phyloP scores from a whole-genome alignment of 495 filamentous ascomycete species.

The Lepidopterella palustris region DNA sequence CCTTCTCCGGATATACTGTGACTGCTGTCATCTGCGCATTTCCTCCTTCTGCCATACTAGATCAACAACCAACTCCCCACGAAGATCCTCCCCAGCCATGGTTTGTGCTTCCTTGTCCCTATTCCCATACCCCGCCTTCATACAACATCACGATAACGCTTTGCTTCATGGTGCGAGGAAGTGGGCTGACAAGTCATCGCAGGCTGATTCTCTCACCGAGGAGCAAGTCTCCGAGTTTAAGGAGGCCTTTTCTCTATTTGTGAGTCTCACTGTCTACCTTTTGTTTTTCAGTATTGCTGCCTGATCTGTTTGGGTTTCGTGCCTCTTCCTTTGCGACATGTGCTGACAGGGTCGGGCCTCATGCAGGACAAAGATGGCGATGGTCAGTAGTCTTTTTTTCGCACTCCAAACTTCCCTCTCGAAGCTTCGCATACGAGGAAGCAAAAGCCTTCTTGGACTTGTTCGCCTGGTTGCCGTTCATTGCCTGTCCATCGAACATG shows the following conservation, averaged over 20 bases:
- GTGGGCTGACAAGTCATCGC: slow-evolving; percentile 11
- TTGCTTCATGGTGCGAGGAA: not conserved
- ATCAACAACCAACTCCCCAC: not conserved
- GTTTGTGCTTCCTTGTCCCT: slow-evolving; percentile 19
- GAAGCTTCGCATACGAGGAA: not conserved
- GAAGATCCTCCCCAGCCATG: slow-evolving; percentile 13
- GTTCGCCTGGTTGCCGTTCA: not conserved
- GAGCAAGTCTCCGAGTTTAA: slow-evolving; percentile 99
- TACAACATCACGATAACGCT: slow-evolving; percentile 22
- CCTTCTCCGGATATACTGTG: not conserved
- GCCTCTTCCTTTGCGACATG: not conserved
- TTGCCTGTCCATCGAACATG: not conserved
- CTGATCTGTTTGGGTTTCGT: slow-evolving; percentile 9
- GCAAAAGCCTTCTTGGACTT: not conserved
- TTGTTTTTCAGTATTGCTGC: slow-evolving; percentile 15
- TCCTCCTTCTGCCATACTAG: not conserved
- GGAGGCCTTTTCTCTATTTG: slow-evolving; percentile 99
- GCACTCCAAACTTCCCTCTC: not conserved
- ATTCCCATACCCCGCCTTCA: slow-evolving; percentile 23
- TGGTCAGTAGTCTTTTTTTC: slow-evolving; percentile 61
- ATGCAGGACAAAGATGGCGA: slow-evolving; percentile 99
- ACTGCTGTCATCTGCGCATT: not conserved
- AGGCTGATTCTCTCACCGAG: slow-evolving; percentile 67
- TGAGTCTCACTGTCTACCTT: slow-evolving; percentile 51
- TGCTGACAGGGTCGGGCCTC: slow-evolving; percentile 15